Evolutionary conservation across 768 basidiomycete species (phyloP).

Genomic region (Trametes coccinea): DNA sequence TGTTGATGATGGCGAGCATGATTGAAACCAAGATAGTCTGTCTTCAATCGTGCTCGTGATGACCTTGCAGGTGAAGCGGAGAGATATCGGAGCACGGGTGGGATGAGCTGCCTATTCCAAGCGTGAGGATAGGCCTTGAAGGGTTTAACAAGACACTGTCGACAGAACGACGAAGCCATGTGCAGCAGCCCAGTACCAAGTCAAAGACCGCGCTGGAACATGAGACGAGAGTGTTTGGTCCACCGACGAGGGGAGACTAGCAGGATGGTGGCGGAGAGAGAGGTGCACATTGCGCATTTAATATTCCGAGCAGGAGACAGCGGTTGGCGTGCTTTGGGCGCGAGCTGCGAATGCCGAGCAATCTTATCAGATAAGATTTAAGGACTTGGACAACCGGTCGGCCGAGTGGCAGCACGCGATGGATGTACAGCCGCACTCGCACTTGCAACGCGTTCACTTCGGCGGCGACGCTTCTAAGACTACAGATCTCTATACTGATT

Average conservation of each 20-base stretch:
- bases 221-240: neutral
- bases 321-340: constrained; percentile 11
- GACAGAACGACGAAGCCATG: constrained; percentile 7
- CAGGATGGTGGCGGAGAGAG: neutral
- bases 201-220: too few species aligned
- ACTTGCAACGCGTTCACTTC: too few species aligned
- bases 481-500: too few species aligned
- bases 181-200: neutral
- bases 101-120: neutral
- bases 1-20: constrained; percentile 2
- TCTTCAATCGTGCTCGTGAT: too few species aligned
- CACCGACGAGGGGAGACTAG: neutral
- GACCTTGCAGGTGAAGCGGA: neutral
- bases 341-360: neutral
- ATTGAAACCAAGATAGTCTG: neutral
- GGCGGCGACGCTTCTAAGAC: too few species aligned
- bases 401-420: too few species aligned
- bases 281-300: neutral
- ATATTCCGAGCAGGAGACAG: constrained; percentile 4
- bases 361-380: constrained; percentile 15
- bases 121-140: neutral
- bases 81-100: neutral
- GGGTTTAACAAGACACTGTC: constrained; percentile 6
- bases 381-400: too few species aligned
- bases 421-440: too few species aligned